Percentiles rank a stretch among this genome's conserved stretches.
These are phyloP conservation scores for Beauveria caledonica DNA, from an alignment of 2,329 filamentous ascomycete genomes.

Conservation along the genomic window DNA sequence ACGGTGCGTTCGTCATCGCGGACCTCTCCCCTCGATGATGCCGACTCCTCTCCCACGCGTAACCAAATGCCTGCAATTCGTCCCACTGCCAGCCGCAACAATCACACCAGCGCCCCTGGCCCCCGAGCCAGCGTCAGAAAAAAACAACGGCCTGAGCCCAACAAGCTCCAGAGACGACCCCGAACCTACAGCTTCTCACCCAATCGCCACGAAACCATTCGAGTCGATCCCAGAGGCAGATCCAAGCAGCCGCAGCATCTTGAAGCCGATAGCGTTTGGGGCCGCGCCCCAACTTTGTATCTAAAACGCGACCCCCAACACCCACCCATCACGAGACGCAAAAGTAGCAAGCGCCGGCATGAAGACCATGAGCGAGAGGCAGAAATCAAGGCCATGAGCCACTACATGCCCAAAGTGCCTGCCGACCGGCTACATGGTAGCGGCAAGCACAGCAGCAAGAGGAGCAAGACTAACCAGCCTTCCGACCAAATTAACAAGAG, in stretches of 20 bases:
- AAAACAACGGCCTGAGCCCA: slow-evolving; percentile 37
- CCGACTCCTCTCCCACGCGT: slow-evolving; percentile 20
- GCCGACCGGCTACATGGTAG: slow-evolving; percentile 42
- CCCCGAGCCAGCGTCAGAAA: slow-evolving; percentile 24
- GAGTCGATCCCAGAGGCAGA: slow-evolving; percentile 25
- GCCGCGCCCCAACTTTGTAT: slow-evolving; percentile 43
- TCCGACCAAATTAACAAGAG: slow-evolving; percentile 50
- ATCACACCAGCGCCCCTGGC: slow-evolving; percentile 24
- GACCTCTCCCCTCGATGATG: slow-evolving; percentile 46
- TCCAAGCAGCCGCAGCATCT: slow-evolving; percentile 8
- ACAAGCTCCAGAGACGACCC: slow-evolving; percentile 38
- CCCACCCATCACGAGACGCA: slow-evolving; percentile 50
- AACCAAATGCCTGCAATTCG: not conserved
- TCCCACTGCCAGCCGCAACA: slow-evolving; percentile 17
- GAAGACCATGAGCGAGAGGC: slow-evolving; percentile 73
- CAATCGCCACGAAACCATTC: slow-evolving; percentile 47
- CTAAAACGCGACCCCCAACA: slow-evolving; percentile 51
- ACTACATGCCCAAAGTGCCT: slow-evolving; percentile 53
- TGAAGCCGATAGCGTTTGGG: slow-evolving; percentile 19
- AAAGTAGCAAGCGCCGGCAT: slow-evolving; percentile 68
- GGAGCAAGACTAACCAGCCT: slow-evolving; percentile 46
- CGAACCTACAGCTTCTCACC: slow-evolving; percentile 57
- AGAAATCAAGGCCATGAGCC: slow-evolving; percentile 79
- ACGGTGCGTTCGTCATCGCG: slow-evolving; percentile 56
- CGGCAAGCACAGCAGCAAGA: slow-evolving; percentile 56